Evolutionary conservation across 2,329 filamentous ascomycete genomes (phyloP).

Genomic region (Phaeosphaeria sp.): DNA sequence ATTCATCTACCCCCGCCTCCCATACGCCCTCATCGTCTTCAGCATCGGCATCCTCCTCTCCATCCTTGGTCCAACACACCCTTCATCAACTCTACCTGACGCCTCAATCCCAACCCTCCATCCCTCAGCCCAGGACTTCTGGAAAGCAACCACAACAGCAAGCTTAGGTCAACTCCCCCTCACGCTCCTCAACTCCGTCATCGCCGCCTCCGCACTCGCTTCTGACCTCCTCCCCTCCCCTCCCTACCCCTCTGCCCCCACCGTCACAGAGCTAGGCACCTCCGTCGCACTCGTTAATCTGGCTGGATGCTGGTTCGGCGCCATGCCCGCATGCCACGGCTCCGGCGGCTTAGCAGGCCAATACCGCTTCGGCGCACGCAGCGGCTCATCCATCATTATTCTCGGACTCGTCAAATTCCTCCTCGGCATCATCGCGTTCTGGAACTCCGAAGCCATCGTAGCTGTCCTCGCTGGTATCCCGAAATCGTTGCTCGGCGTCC

Average conservation of each 20-base stretch:
- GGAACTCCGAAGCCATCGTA: conserved; percentile 78
- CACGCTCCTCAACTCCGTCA: conserved; percentile 89
- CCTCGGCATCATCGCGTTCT: conserved; percentile 66
- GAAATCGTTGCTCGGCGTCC: conserved; percentile 77
- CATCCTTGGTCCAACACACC: conserved; percentile 45
- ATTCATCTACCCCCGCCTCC: conserved; percentile 69
- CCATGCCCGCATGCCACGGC: conserved; percentile 95
- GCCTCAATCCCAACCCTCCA: conserved; percentile 55
- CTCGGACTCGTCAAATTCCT: conserved; percentile 78
- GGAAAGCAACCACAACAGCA: conserved; percentile 66
- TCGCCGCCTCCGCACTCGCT: conserved; percentile 83
- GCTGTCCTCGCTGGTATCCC: conserved; percentile 76
- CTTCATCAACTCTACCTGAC: conserved; percentile 54
- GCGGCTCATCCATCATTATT: conserved; percentile 81
- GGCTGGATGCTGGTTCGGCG: conserved; percentile 85
- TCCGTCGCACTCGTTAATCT: conserved; percentile 88
- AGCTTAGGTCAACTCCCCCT: conserved; percentile 87
- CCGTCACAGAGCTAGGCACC: conserved; percentile 77
- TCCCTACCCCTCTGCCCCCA: conserved; percentile 63
- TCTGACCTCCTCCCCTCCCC: conserved; percentile 76
- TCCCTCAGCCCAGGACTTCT: conserved; percentile 59
- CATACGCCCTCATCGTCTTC: conserved; percentile 80
- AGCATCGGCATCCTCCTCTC: conserved; percentile 72
- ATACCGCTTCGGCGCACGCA: conserved; percentile 88
- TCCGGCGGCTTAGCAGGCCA: conserved; percentile 90